phyloP scores from a whole-genome alignment of 176 grass and related monocot genomes.

The Otatea glauca region DNA sequence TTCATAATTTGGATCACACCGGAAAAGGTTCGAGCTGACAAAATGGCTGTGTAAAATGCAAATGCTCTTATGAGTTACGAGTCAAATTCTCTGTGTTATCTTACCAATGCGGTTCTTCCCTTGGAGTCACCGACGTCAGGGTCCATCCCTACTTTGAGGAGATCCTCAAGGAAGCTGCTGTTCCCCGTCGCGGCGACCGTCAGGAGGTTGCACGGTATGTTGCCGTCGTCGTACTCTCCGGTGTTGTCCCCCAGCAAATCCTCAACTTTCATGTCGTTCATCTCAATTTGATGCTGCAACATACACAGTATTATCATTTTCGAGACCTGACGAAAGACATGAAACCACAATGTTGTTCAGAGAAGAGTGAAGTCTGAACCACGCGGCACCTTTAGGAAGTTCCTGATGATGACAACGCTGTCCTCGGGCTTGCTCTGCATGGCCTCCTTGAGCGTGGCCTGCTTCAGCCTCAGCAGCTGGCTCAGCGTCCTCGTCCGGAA shows the following conservation, averaged over 20 bases:
- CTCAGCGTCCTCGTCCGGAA: slow-evolving; percentile 80
- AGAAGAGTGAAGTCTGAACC: not conserved
- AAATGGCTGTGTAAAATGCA: not conserved
- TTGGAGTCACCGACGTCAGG: slow-evolving; percentile 77
- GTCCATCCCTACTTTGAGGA: slow-evolving; percentile 81
- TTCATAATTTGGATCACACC: not conserved
- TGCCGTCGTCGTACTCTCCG: slow-evolving; percentile 45
- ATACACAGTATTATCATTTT: not conserved
- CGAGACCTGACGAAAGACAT: not conserved
- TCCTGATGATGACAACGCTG: slow-evolving; percentile 76
- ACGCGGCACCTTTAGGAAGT: slow-evolving; percentile 72
- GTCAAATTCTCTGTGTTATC: not conserved
- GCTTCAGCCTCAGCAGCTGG: slow-evolving; percentile 86
- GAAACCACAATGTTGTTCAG: not conserved
- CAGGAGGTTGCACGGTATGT: slow-evolving; percentile 78
- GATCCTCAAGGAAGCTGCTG: slow-evolving; percentile 78
- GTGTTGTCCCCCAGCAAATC: slow-evolving; percentile 62
- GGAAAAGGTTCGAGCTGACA: not conserved
- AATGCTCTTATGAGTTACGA: not conserved
- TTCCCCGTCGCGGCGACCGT: slow-evolving; percentile 83
- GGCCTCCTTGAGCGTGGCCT: slow-evolving; percentile 80
- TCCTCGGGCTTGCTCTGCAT: slow-evolving; percentile 83
- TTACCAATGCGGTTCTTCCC: slow-evolving; percentile 89
- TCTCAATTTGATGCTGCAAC: slow-evolving; percentile 84
- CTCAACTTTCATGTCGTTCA: slow-evolving; percentile 68